Evolutionary conservation across 116 monocot genomes (phyloP), one percentile per base, ranked within the genome.

Genomic region (Trichopus zeylanicus): DNA sequence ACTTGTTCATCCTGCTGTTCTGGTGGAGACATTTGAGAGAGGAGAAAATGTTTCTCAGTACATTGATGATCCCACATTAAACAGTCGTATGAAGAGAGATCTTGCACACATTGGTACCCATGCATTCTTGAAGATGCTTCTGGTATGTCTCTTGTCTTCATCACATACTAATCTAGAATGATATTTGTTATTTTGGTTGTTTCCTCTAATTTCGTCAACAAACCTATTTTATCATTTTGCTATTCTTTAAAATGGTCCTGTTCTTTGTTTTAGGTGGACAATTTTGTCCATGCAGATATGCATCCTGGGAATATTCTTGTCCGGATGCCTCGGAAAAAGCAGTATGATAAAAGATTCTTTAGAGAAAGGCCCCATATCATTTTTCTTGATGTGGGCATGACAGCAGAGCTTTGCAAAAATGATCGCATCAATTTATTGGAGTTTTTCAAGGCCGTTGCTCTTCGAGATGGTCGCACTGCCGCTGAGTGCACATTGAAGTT

Each of bases 261-360:
- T 49, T 26, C 7, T 24, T 31, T 24, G 24, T 59, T 30, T 6
- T 62, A 94, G 94, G 94, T 80, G 59, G 94, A 94, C 61, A 94
- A 94, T 64, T 94, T 94, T 61, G 78, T 94, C 24, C 94, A 94
- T 81, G 94, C 89, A 49, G 94, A 94, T 73, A 89, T 94, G 89
- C 94, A 94, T 67, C 94, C 94, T 56, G 94, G 94, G 34, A 94
- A 94, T 48, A 85, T 94, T 51, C 78, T 94, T 53, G 94, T 94
- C 27, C 71, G 89, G 49, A 51, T 80, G 23, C 61, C 77, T 38
- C 57, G 69, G 46, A 70, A 48, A 15, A 86, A 63, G 51, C 10
- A 29, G 28, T 60, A 63, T 51, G 81, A 52, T 19, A 78, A 73
- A 56, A 69, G 51, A 27, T 31, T 93, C 29, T 89, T 82, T 52